Conservation (phyloP, 2,329 filamentous ascomycete species). For the Fusarium dimerum region DNA sequence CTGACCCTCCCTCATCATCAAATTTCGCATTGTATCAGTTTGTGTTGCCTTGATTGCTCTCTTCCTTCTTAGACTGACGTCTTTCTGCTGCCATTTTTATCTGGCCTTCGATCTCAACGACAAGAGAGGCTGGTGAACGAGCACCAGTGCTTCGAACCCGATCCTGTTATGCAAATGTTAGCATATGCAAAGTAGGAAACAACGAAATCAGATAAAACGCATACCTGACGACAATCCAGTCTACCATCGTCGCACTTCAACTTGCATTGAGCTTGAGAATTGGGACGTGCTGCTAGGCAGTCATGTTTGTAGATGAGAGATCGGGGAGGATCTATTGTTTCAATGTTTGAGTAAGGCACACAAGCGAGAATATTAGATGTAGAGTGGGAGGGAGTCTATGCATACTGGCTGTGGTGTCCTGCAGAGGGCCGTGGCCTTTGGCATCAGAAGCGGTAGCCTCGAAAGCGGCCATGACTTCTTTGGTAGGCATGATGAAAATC, state of each 20-base stretch:
- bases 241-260: conserved; percentile 3
- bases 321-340: conserved; percentile 10
- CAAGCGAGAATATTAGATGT: too few species aligned
- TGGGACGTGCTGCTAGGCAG: conserved; percentile 23
- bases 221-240: conserved; percentile 15
- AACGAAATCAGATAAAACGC: rapidly evolving
- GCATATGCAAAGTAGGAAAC: rapidly evolving
- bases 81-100: conserved; percentile 13
- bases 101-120: conserved; percentile 27
- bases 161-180: conserved; percentile 12
- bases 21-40: not conserved
- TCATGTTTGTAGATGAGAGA: conserved; percentile 29
- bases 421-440: conserved; percentile 23
- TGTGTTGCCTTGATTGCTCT: not conserved
- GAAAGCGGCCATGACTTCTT: conserved; percentile 23
- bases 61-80: conserved; percentile 4
- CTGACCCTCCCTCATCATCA: too few species aligned
- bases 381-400: too few species aligned
- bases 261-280: conserved; percentile 1
- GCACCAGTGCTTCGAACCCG: conserved; percentile 28
- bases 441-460: conserved; percentile 10
- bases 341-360: too few species aligned
- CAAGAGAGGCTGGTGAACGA: conserved; percentile 26
- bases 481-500: conserved; percentile 16
- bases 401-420: conserved; percentile 11